Evolutionary conservation across 768 basidiomycete genomes (phyloP).

Genomic region (Panus rudis): DNA sequence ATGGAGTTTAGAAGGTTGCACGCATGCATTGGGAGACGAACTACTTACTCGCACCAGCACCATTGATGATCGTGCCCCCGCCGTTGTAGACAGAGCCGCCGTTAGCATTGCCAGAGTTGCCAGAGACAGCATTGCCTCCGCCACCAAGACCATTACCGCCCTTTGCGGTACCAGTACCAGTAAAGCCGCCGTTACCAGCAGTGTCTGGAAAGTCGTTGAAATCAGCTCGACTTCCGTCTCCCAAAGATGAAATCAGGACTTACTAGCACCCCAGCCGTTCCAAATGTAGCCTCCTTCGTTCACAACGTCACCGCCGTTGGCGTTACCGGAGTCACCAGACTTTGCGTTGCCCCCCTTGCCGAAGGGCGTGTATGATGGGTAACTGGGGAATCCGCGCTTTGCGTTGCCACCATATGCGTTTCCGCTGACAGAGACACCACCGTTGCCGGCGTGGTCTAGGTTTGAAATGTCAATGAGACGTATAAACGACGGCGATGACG

Average conservation of each 20-base stretch:
- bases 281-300: background rate
- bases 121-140: background rate
- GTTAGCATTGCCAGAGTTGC: slow-evolving; percentile 4
- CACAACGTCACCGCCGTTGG: slow-evolving; percentile 4
- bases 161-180: background rate
- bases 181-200: slow-evolving; percentile 1
- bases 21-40: background rate
- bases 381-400: too few relatives aligned
- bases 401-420: slow-evolving; percentile 3
- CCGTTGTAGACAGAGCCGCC: slow-evolving; percentile 5
- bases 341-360: slow-evolving; percentile 3
- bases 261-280: background rate
- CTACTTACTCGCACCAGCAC: background rate
- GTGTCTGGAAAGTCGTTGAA: background rate
- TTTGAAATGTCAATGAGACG: too few relatives aligned
- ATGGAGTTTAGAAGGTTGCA: too few relatives aligned
- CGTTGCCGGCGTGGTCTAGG: slow-evolving; percentile 5
- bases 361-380: too few relatives aligned
- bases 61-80: background rate
- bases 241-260: background rate
- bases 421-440: slow-evolving; percentile 1
- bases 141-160: background rate
- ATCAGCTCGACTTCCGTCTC: background rate
- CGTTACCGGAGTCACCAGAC: slow-evolving; percentile 3
- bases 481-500: too few relatives aligned